These are phyloP conservation scores for Dothidotthia symphoricarpi DNA, from an alignment of 2,329 filamentous ascomycete genomes.

Conservation along the genomic window DNA sequence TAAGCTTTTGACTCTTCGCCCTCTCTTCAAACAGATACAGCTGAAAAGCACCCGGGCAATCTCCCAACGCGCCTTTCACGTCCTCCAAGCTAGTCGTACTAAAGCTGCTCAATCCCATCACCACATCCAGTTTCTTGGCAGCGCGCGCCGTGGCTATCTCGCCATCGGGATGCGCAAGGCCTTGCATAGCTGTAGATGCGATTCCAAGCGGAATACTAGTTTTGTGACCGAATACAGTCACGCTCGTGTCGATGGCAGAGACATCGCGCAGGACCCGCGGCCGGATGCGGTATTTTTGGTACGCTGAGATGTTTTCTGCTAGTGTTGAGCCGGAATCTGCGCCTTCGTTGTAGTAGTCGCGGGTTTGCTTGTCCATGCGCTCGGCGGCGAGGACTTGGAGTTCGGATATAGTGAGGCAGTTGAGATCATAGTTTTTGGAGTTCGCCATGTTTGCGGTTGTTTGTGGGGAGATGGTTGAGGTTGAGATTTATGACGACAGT, in stretches of 20 bases:
- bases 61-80: slow-evolving; percentile 49
- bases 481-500: too few species aligned
- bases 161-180: slow-evolving; percentile 46
- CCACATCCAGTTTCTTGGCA: slow-evolving; percentile 40
- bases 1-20: slow-evolving; percentile 16
- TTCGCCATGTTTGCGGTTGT: slow-evolving; percentile 11
- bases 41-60: slow-evolving; percentile 38
- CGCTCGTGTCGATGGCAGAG: slow-evolving; percentile 38
- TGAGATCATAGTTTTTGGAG: slow-evolving; percentile 20
- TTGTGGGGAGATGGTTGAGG: too few species aligned
- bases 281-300: slow-evolving; percentile 33
- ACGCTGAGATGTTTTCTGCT: slow-evolving; percentile 28
- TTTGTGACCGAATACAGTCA: slow-evolving; percentile 16
- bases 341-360: slow-evolving; percentile 32
- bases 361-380: slow-evolving; percentile 34
- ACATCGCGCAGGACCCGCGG: slow-evolving; percentile 44
- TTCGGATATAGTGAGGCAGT: slow-evolving; percentile 30
- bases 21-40: slow-evolving; percentile 45
- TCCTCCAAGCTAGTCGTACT: slow-evolving; percentile 45
- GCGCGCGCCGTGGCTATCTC: slow-evolving; percentile 46
- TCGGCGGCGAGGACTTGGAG: slow-evolving; percentile 26
- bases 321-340: slow-evolving; percentile 24
- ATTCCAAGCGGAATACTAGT: slow-evolving; percentile 44
- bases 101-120: slow-evolving; percentile 41
- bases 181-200: slow-evolving; percentile 45